Base-by-base conservation (phyloP, 768 basidiomycete species). In the Tylopilus cervinicoccineus region DNA sequence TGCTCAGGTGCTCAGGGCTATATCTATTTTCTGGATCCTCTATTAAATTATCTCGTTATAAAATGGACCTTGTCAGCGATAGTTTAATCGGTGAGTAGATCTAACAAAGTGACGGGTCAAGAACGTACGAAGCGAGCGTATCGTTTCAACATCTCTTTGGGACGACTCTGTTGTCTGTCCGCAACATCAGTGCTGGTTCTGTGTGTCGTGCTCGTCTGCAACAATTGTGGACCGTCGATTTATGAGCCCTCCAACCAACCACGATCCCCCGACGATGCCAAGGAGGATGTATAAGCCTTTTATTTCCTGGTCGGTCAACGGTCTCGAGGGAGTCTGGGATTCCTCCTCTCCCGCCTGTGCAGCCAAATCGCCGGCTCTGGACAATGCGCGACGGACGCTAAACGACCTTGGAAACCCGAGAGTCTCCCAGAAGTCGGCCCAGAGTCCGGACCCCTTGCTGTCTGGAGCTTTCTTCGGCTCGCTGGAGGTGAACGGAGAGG, bases 211-310 rank as follows among this genome's bases (percentile, higher is more conserved):
- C 17, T 51, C 51, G 32, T 60, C 56, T 42, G 36, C 43, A 19
- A 51, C 43, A 8, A 23, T 38, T 10, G 47, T 33, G 6, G 45
- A 19, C 43, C 55, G 52, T n/a, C n/a, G n/a, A 36, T 59, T 57
- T 36, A 65, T 46, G 26, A 66, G 36, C 24, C 71, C 70, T 34
- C 75, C 79, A 6, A 73, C 59, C 7, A 77, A 43, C 69, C 77
- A 76, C 1, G 79, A 79, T 5, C 75, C 71, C 9, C 63, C 74
- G 10, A 82, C 43, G 17, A 81, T 62, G 32, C 77, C 77, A 14
- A 75, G 63, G 17, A 84, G 58, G 13, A 71, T 56, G 63, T 70
- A 80, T n/a, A 76, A 52, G 2, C 82, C 82, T 33, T 40, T 70
- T 50, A 52, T 61, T 59, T 84, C 78, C 33, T 78, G 73, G 10